A percentile compares a stretch with the other conserved stretches of the same genome.
Evolutionary conservation across 108 stramenopile genomes (phyloP).

Genomic region (Cyclotella baltica): DNA sequence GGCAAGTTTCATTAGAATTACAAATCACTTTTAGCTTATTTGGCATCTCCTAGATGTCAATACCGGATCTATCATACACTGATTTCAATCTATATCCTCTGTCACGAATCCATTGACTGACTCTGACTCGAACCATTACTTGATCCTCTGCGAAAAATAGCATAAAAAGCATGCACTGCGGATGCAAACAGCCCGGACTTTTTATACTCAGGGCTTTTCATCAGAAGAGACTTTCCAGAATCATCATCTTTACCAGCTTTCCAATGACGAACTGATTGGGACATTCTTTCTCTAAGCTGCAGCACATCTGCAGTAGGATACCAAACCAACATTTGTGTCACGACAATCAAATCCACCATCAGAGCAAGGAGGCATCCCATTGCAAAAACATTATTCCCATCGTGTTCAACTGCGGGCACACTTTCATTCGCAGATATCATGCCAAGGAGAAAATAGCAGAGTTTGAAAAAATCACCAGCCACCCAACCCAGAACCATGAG

Average conservation of each 20-base stretch:
- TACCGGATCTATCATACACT: not conserved
- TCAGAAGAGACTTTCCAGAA: conserved; percentile 15
- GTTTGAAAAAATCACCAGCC: conserved; percentile 47
- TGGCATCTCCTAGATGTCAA: too few species aligned
- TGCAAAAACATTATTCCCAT: conserved; percentile 45
- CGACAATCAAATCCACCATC: conserved; percentile 42
- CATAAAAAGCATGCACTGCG: conserved; percentile 16
- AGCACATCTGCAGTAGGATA: conserved; percentile 26
- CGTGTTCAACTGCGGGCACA: conserved; percentile 11
- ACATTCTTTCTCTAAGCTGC: conserved; percentile 32
- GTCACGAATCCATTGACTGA: conserved; percentile 17
- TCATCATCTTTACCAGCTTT: conserved; percentile 42
- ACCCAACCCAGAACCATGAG: conserved; percentile 57
- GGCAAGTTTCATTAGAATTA: too few species aligned
- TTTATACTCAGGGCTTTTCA: conserved; percentile 16
- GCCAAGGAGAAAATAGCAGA: conserved; percentile 44
- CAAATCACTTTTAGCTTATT: too few species aligned
- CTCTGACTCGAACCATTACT: not conserved
- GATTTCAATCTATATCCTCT: not conserved
- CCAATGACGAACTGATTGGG: conserved; percentile 34
- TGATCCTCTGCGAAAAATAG: not conserved
- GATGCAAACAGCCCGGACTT: conserved; percentile 22
- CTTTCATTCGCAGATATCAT: conserved; percentile 7
- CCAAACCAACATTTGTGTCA: conserved; percentile 37
- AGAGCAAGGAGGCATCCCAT: conserved; percentile 50